These are phyloP conservation scores for Cystobasidium slooffiae DNA, from an alignment of 1,284 basidiomycete species.

Conservation along the genomic window DNA sequence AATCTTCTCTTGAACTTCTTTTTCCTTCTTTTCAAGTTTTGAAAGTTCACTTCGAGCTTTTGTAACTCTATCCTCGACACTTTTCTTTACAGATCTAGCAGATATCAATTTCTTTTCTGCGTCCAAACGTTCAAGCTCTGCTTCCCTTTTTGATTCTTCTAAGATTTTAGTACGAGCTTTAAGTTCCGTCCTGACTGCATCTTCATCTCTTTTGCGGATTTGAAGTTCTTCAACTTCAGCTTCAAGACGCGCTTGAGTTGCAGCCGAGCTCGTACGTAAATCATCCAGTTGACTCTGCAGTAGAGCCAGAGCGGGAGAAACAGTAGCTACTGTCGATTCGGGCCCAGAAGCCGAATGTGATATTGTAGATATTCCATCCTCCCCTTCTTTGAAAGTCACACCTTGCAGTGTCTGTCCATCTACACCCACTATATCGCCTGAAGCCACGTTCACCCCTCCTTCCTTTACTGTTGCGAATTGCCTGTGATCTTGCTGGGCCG, in stretches of 20 bases:
- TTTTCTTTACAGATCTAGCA: slow-evolving; percentile 69
- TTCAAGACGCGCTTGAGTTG: slow-evolving; percentile 70
- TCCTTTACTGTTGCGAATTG: background rate
- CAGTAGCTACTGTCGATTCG: slow-evolving; percentile 25
- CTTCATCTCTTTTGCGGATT: slow-evolving; percentile 79
- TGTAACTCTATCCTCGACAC: slow-evolving; percentile 68
- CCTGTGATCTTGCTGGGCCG: background rate
- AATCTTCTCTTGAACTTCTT: slow-evolving; percentile 58
- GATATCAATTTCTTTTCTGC: slow-evolving; percentile 83
- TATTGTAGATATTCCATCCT: slow-evolving; percentile 43
- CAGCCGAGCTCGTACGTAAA: slow-evolving; percentile 64
- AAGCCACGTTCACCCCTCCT: background rate
- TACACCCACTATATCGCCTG: background rate
- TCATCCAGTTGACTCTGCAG: slow-evolving; percentile 77
- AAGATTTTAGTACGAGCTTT: slow-evolving; percentile 79
- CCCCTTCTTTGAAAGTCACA: slow-evolving; percentile 44
- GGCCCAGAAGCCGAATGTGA: slow-evolving; percentile 38
- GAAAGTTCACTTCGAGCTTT: slow-evolving; percentile 72
- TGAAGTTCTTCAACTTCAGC: slow-evolving; percentile 74
- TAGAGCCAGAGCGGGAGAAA: slow-evolving; percentile 58
- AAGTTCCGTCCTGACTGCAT: slow-evolving; percentile 73
- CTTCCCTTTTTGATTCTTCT: slow-evolving; percentile 82
- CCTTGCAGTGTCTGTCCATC: slow-evolving; percentile 20
- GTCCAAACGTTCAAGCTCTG: slow-evolving; percentile 77
- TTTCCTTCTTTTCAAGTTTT: slow-evolving; percentile 61